phyloP scores from a whole-genome alignment of 257 asterid genomes.

The Agastache rugosa region DNA sequence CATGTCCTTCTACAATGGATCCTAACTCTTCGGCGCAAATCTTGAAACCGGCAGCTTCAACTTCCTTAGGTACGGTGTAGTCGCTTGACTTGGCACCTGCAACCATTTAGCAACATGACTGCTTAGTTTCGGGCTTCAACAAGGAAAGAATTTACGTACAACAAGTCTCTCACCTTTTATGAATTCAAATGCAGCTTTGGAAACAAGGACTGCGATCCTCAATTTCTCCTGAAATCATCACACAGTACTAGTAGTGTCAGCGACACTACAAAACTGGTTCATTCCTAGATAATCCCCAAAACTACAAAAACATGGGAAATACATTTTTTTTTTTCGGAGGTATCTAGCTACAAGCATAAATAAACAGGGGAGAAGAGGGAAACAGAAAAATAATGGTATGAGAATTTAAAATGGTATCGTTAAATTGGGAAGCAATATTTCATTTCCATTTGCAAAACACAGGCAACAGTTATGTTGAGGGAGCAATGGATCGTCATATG shows the following conservation, averaged over 20 bases:
- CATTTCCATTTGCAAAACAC: not conserved
- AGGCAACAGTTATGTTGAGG: no score
- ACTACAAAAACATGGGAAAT: no score
- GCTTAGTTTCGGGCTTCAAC: not conserved
- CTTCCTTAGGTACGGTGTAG: slow-evolving; percentile 71
- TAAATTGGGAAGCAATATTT: not conserved
- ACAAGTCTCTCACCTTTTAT: slow-evolving; percentile 56
- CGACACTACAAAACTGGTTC: slow-evolving; percentile 13
- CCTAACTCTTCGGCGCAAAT: slow-evolving; percentile 82
- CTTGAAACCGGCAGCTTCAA: slow-evolving; percentile 70
- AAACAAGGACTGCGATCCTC: slow-evolving; percentile 83
- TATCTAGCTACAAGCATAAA: not conserved
- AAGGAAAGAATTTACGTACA: not conserved
- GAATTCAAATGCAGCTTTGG: slow-evolving; percentile 85
- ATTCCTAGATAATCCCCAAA: no score
- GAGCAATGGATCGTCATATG: no score
- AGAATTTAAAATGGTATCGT: not conserved
- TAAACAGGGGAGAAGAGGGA: not conserved
- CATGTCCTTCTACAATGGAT: slow-evolving; percentile 77
- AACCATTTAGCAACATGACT: not conserved
- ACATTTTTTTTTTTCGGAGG: not conserved
- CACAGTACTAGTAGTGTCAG: slow-evolving; percentile 24
- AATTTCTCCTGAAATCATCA: slow-evolving; percentile 67
- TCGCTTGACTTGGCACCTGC: slow-evolving; percentile 63
- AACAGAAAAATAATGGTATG: not conserved